Base-by-base conservation (phyloP, 2,329 filamentous ascomycete species). In the Microcera coccophila region DNA sequence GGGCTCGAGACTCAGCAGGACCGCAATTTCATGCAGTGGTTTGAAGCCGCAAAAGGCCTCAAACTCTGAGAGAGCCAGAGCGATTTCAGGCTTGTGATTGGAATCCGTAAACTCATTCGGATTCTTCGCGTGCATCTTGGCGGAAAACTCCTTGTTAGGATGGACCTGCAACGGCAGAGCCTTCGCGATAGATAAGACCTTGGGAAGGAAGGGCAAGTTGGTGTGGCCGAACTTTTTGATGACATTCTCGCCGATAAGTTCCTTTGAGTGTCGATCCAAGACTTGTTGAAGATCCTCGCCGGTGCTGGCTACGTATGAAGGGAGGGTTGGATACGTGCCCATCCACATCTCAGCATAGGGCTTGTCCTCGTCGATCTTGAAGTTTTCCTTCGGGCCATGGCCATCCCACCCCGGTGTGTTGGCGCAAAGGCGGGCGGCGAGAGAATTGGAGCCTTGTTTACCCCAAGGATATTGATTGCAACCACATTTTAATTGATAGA, bases 51-150 rank as follows among this genome's bases (percentile, higher is more conserved):
- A 82, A 53, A 90, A 90, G 0, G 85, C 80, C 61, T 90, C 85
- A 54, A 90, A 90, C 17, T 80, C 76, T 11, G 76, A 73, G 1
- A 90, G 66, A 0, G 85, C 85, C 1, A 90, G 69, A 1, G 85
- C 85, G 40, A 90, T 90, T 59, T 90, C 85, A 1, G 86, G 85
- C 65, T 90, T 90, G 70, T 90, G 85, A 61, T 90, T 90, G 3
- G 76, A 68, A 51, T 90, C 85, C 2, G 77, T 78, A 61, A 85
- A 90, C 44, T 79, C 75, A 3, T 78, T 64, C 0, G 85, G 84
- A 41, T 87, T 73, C 50, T 79, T 62, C 41, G 74, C 60, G 64
- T 89, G 83, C 2, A 89, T 72, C 54, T 81, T 73, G 8, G 73
- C 65, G 0, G 85, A 77, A 2, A 89, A 73, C 0, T 76, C 69